Conservation (phyloP, 495 filamentous ascomycete genomes). For the Pseudoneurospora amorphoporcata region DNA sequence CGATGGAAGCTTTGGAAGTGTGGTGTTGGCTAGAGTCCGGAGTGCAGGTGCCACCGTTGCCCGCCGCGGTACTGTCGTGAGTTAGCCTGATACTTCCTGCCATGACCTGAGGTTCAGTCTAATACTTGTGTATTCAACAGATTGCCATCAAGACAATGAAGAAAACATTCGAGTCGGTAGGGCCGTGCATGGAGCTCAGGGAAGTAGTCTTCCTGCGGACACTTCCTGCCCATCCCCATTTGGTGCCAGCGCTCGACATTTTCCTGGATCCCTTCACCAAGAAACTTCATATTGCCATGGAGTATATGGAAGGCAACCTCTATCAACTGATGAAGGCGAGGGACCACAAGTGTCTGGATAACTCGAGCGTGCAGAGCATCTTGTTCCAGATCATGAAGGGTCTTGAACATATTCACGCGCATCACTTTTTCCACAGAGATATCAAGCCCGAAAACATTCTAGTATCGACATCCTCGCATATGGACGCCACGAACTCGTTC, state of each 20-base stretch:
- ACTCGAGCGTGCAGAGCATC: slow-evolving; percentile 91
- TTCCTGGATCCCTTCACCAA: slow-evolving; percentile 93
- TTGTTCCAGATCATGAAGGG: slow-evolving; percentile 94
- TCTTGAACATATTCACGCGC: slow-evolving; percentile 92
- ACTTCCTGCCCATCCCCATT: slow-evolving; percentile 74
- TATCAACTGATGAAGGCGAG: slow-evolving; percentile 98
- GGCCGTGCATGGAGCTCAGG: slow-evolving; percentile 79
- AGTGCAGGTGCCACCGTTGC: slow-evolving; percentile 82
- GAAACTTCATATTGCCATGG: slow-evolving; percentile 97
- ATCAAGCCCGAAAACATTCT: slow-evolving; percentile 99
- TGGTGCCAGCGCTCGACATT: slow-evolving; percentile 96
- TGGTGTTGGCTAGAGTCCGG: slow-evolving; percentile 82
- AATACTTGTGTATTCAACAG: slow-evolving; percentile 31
- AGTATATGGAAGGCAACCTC: slow-evolving; percentile 99
- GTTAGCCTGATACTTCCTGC: slow-evolving; percentile 17
- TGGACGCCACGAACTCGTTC: slow-evolving; percentile 71
- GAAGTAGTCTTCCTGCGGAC: slow-evolving; percentile 95
- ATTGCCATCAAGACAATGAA: slow-evolving; percentile 99
- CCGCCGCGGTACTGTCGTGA: slow-evolving; percentile 84
- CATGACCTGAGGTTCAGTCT: neutral
- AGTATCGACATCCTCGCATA: slow-evolving; percentile 79
- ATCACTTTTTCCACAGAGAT: slow-evolving; percentile 97
- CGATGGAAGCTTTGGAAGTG: slow-evolving; percentile 97
- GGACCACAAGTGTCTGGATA: slow-evolving; percentile 87
- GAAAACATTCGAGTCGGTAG: slow-evolving; percentile 92